Evolutionary conservation across 805 yeast genomes (phyloP), one percentile per base, ranked within the genome.

Genomic region (Cyberlindnera maritima): DNA sequence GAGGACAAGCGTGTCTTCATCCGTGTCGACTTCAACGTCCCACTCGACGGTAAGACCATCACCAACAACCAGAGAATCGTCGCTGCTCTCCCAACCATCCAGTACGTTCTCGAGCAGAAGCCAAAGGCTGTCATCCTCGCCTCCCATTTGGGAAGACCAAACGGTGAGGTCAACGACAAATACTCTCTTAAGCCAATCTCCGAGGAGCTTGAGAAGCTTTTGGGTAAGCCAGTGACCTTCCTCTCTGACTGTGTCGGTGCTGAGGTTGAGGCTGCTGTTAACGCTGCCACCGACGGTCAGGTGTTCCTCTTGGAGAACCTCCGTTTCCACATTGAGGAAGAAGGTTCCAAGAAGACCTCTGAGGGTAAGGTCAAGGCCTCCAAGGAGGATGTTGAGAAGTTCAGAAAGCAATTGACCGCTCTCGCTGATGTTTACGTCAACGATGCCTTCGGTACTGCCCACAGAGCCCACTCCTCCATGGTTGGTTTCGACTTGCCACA

Each of bases 41-140:
- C 96, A 69, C 83, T 94, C 63, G 98, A 94, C 67, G 98, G 97
- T 61, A 81, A 80, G 65, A 91, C 84, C 69, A 94, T 94, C 79
- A 95, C 99, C 77, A 94, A 95, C 83, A 95, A 94, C 80, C 98
- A 94, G 78, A 86, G 99, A 77, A 94, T 94, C 67, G 98, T 91
- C 64, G 99, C 99, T 69, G 99, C 99, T 60, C 76, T 95, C 64
- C 99, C 99, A 71, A 92, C 99, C 61, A 94, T 94, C 77, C 72
- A 95, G 74, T 94, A 92, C 71, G 97, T 92, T 45, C 76, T 87
- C 68, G 92, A 88, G 67, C 85, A 92, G 60, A 80, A 86, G 65
- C 96, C 99, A 67, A 89, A 85, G 79, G 88, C 82, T 58, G 84
- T 94, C 58, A 77, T 94, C 60, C 81, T 94, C 62, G 98, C 97